Percentiles rank a stretch among this genome's conserved stretches.
These are phyloP conservation scores for Elaeis guineensis DNA, from an alignment of 176 grass and related monocot species.

Conservation along the genomic window DNA sequence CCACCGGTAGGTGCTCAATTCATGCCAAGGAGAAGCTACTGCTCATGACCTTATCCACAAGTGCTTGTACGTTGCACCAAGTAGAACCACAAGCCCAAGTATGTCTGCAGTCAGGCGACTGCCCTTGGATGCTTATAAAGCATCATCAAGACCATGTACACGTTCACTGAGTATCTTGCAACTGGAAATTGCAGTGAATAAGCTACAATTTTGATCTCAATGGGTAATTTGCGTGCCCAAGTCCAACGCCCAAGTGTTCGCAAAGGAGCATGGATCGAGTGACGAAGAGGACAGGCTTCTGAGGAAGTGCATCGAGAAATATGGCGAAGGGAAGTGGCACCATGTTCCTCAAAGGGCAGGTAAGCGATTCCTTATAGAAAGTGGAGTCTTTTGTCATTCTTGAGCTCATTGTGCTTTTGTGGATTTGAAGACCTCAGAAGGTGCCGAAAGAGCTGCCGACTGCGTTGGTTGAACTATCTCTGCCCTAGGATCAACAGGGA, in stretches of 20 bases:
- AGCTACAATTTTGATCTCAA: too few species aligned
- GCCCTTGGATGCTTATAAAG: too few species aligned
- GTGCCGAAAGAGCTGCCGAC: background rate
- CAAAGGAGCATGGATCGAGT: background rate
- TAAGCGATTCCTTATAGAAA: background rate
- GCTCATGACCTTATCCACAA: too few species aligned
- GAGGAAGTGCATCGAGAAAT: background rate
- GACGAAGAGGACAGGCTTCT: background rate
- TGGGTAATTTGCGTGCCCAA: too few species aligned
- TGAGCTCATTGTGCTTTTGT: background rate
- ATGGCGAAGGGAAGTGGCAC: background rate
- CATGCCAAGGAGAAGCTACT: too few species aligned
- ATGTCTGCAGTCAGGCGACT: too few species aligned
- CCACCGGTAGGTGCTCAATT: too few species aligned
- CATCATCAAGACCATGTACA: too few species aligned
- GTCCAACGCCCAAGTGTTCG: background rate
- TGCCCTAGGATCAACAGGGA: background rate
- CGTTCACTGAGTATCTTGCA: too few species aligned
- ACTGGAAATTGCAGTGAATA: too few species aligned
- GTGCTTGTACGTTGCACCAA: too few species aligned
- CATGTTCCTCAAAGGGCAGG: background rate
- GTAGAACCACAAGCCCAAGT: too few species aligned
- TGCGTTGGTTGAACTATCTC: background rate
- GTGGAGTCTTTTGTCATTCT: background rate
- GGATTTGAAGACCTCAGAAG: background rate